phyloP scores from a whole-genome alignment of 106 monocot species.

The Acanthochlamys bracteata region DNA sequence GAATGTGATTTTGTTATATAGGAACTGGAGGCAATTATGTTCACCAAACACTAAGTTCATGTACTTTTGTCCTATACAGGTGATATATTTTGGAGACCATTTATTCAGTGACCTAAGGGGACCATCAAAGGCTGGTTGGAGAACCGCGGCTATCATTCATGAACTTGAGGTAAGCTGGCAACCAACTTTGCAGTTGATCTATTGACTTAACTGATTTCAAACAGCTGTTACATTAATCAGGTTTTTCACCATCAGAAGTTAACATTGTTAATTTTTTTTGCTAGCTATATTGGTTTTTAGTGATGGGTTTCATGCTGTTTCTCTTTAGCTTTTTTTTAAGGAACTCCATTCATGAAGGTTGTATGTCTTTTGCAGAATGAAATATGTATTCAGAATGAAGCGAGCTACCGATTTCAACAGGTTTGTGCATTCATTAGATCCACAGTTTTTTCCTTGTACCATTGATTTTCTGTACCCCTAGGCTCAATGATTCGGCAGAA shows the following conservation, averaged over 20 bases:
- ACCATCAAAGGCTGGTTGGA: constrained; percentile 96
- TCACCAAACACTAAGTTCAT: too few species aligned
- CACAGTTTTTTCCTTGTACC: neutral
- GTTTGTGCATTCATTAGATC: constrained; percentile 15
- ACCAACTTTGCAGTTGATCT: neutral
- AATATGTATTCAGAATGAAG: constrained; percentile 73
- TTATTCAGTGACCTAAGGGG: constrained; percentile 94
- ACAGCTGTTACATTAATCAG: too few species aligned
- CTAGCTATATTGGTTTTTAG: too few species aligned
- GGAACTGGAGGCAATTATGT: too few species aligned
- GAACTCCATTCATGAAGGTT: neutral
- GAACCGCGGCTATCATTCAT: constrained; percentile 94
- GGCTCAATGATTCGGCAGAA: neutral
- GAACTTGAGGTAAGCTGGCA: constrained; percentile 80
- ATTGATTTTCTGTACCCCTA: too few species aligned
- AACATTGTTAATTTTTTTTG: too few species aligned
- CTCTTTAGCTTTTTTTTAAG: too few species aligned
- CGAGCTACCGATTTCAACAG: constrained; percentile 79
- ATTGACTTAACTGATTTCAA: neutral
- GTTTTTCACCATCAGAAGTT: too few species aligned
- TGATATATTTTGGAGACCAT: constrained; percentile 99
- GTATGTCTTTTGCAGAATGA: constrained; percentile 56
- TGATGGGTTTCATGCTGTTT: too few species aligned
- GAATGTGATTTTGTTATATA: too few species aligned
- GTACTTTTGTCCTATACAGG: constrained; percentile 26